Base-by-base conservation (phyloP, 1,284 basidiomycete genomes). In the Coniophora puteana region DNA sequence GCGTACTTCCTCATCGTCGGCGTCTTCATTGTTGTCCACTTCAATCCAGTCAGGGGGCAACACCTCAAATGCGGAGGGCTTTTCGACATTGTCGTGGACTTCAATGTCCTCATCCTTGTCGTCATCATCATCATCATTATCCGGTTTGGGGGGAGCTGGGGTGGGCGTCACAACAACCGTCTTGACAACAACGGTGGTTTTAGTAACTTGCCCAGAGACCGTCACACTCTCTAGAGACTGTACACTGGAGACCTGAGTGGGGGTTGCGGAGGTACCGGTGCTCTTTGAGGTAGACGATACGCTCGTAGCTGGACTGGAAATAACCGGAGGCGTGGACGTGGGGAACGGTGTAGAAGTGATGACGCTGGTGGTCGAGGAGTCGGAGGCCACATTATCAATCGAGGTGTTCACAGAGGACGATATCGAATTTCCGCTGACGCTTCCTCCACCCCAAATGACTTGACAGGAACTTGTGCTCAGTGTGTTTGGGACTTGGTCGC, bases 401-500 rank as follows among this genome's bases (percentile, higher is more conserved):
- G 14, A 18, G 29, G n/a, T 14, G 20, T 14, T 31, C 8, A n/a
- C 29, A 14, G 8, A 8, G 6, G 29, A 8, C 29, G 20, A 10
- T 35, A 44, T 16, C 3, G 41, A 42, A 29, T 53, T 53, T 27
- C 51, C 47, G 4, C 33, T 41, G 4, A 43, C 20, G 27, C 23
- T n/a, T 14, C 12, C 40, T 16, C 43, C 71, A 38, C 69, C 61
- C 78, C 80, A 87, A 24, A 85, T 66, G 24, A 80, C 56, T 25
- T 64, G 53, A 52, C 85, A 88, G 5, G 65, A 59, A 22, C 58
- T 58, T 3, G 71, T 65, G 43, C 68, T 65, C 41, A 80, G 52
- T 30, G 67, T 59, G n/a, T 52, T 52, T 25, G 82, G 78, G 5
- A 83, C 69, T 45, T 65, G 67, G 33, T 72, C 66, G 53, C 85